These are phyloP conservation scores for Ziziphus jujuba DNA, from an alignment of 306 rosid species.

Conservation along the genomic window DNA sequence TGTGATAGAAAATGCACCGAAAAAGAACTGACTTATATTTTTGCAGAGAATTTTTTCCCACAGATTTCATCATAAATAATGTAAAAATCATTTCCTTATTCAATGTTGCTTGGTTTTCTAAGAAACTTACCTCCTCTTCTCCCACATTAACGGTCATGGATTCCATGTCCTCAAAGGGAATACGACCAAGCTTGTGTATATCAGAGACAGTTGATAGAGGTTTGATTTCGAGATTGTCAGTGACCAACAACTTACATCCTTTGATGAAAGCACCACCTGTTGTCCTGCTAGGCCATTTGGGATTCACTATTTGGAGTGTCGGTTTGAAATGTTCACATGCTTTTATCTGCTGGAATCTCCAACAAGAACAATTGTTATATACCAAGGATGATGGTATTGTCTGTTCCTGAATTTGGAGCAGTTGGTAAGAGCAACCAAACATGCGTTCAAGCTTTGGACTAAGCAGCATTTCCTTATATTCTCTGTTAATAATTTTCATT, in stretches of 20 bases:
- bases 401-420: conserved; percentile 5
- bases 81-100: too few relatives aligned
- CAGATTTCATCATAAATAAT: not conserved
- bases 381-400: not conserved
- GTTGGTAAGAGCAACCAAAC: conserved; percentile 7
- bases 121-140: not conserved
- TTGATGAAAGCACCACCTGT: conserved; percentile 14
- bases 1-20: too few relatives aligned
- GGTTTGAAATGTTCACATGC: not conserved
- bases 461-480: not conserved
- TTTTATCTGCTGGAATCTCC: not conserved
- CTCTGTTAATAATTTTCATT: not conserved
- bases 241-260: conserved; percentile 3
- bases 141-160: not conserved
- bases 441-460: conserved; percentile 17
- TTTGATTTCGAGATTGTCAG: conserved; percentile 2
- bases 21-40: too few relatives aligned
- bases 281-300: conserved; percentile 1
- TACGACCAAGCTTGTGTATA: conserved; percentile 4
- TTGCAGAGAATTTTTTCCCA: too few relatives aligned
- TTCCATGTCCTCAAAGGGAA: conserved; percentile 6
- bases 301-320: conserved; percentile 9
- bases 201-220: conserved; percentile 3
- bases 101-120: not conserved
- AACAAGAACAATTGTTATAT: not conserved